Conservation (phyloP, 1,284 basidiomycete species). For the Trichosporon ovoides region DNA sequence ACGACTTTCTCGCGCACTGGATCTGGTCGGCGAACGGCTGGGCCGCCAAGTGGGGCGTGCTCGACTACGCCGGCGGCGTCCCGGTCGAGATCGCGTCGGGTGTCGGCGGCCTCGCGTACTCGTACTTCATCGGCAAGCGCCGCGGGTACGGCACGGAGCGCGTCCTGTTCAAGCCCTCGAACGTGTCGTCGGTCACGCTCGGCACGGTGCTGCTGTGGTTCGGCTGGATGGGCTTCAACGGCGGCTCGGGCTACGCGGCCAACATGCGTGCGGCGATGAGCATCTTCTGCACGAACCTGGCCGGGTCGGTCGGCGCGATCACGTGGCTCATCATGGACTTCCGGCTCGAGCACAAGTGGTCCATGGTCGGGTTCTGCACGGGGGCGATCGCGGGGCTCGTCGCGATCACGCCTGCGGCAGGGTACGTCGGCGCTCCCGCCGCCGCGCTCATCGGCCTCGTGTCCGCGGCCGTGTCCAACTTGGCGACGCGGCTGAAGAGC, state of each 20-base stretch:
- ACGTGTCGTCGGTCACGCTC: constrained; percentile 71
- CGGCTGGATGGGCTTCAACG: constrained; percentile 61
- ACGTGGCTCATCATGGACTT: constrained; percentile 88
- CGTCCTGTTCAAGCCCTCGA: constrained; percentile 86
- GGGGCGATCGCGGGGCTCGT: constrained; percentile 65
- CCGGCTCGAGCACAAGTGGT: constrained; percentile 67
- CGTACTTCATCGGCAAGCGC: constrained; percentile 58
- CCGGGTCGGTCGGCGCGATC: constrained; percentile 57
- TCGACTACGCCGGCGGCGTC: constrained; percentile 74
- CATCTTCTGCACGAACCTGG: constrained; percentile 76
- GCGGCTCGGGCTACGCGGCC: constrained; percentile 76
- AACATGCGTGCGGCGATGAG: constrained; percentile 83
- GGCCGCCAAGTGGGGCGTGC: constrained; percentile 83
- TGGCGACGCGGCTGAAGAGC: constrained; percentile 71
- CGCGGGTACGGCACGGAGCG: constrained; percentile 68
- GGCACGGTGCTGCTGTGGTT: constrained; percentile 89
- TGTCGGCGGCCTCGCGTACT: constrained; percentile 76
- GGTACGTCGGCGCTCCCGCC: constrained; percentile 51
- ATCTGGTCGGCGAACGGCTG: constrained; percentile 74
- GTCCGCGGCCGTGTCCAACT: constrained; percentile 72
- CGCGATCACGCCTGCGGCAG: constrained; percentile 64
- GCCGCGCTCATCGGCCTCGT: constrained; percentile 68
- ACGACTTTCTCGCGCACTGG: constrained; percentile 74
- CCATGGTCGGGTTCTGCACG: constrained; percentile 82
- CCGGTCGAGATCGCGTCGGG: constrained; percentile 92